Percentiles rank a stretch among this genome's conserved stretches.
Conservation (phyloP, 257 asterid species). For the Lantana camara region DNA sequence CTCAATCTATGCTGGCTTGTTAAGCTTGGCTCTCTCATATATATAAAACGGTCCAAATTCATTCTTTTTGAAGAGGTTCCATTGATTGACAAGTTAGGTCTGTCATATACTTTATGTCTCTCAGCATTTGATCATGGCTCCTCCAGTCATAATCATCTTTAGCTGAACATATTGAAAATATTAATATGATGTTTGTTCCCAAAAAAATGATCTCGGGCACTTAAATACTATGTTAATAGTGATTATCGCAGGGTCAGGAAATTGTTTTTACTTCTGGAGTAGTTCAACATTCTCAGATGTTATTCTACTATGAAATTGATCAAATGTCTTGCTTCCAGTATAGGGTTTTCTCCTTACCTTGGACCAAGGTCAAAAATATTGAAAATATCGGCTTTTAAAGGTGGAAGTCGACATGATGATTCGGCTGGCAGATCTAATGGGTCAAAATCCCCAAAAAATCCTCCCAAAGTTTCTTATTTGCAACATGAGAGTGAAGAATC, state of each 20-base stretch:
- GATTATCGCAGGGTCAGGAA: background rate
- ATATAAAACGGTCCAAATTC: background rate
- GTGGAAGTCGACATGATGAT: conserved; percentile 62
- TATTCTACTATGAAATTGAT: conserved; percentile 28
- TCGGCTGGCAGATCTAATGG: conserved; percentile 60
- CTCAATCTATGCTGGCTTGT: background rate
- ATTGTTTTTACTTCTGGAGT: background rate
- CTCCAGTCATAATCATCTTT: background rate
- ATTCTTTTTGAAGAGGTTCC: background rate
- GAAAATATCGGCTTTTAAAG: conserved; percentile 81
- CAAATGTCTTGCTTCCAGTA: conserved; percentile 46
- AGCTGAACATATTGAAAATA: background rate
- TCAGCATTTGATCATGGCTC: background rate
- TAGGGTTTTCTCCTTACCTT: conserved; percentile 49
- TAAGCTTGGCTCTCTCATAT: background rate
- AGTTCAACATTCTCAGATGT: conserved; percentile 14
- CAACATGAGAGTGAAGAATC: conserved; percentile 70
- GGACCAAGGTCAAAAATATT: conserved; percentile 55
- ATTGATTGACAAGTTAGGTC: background rate
- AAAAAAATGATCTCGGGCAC: no score
- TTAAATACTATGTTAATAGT: background rate
- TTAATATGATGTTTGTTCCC: no score
- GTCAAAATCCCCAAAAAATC: conserved; percentile 58
- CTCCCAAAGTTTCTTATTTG: conserved; percentile 64
- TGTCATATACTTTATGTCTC: background rate